phyloP scores from a whole-genome alignment of 164 flowering plant species.

The Chimonanthus salicifolius region DNA sequence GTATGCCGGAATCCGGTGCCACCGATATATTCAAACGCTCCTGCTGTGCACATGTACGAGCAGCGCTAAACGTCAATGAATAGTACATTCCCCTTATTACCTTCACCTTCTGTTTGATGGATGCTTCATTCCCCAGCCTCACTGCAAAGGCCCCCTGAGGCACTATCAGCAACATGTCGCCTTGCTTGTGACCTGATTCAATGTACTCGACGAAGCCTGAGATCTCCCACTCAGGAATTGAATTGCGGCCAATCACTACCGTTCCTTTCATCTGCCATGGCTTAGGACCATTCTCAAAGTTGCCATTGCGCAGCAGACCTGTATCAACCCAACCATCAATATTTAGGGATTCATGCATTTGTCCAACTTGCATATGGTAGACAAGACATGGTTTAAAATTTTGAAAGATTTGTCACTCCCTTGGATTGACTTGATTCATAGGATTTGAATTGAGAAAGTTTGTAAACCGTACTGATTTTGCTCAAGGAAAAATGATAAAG shows the following conservation, averaged over 20 bases:
- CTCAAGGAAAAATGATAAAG: too few species aligned
- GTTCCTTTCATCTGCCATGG: slow-evolving; percentile 59
- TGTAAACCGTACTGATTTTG: too few species aligned
- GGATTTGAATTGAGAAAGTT: neutral
- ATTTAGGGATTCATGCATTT: neutral
- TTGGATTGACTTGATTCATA: neutral
- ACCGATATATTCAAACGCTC: slow-evolving; percentile 54
- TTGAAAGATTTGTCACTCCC: neutral
- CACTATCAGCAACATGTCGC: slow-evolving; percentile 78
- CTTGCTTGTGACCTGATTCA: slow-evolving; percentile 73
- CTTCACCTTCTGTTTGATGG: slow-evolving; percentile 52
- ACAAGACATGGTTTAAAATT: neutral
- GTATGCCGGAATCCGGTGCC: slow-evolving; percentile 33
- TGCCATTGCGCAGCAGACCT: slow-evolving; percentile 76
- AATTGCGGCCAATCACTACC: slow-evolving; percentile 32
- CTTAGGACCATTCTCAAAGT: slow-evolving; percentile 75
- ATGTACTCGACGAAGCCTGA: slow-evolving; percentile 82
- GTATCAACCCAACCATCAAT: slow-evolving; percentile 5
- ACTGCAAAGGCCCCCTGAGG: slow-evolving; percentile 75
- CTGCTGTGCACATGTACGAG: slow-evolving; percentile 74
- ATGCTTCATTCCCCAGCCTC: slow-evolving; percentile 75
- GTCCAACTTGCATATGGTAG: neutral
- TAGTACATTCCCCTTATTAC: slow-evolving; percentile 44
- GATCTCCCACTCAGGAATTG: slow-evolving; percentile 67
- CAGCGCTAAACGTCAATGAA: slow-evolving; percentile 60